Evolutionary conservation across 2,329 filamentous ascomycete genomes (phyloP), one percentile per base, ranked within the genome.

Genomic region (Curvularia eragrostidis): DNA sequence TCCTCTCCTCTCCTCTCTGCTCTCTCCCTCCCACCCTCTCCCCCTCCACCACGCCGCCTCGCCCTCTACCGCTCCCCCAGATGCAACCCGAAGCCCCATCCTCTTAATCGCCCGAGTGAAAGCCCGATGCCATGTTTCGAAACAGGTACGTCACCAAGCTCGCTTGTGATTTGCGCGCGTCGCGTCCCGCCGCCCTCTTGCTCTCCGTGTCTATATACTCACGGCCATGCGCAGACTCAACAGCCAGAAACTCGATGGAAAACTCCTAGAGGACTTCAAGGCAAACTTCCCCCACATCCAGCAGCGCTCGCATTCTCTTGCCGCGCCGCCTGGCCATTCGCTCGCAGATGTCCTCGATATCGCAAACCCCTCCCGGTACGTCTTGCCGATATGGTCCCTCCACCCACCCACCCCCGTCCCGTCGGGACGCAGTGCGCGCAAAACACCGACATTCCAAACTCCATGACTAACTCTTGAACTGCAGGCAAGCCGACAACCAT

Each of bases 221-320:
- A 52, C 46, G 66, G 41, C 42, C 24, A 12, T 28, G 32, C 38
- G 26, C 50, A 91, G 89, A 79, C 91, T 86, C 72, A 92, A 86
- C 77, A 88, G 90, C 54, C 91, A 93, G 78, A 96, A 96, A 81
- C 93, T 93, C 54, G 88, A 87, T 76, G 90, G 93, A 74, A 91
- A 93, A 70, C 84, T 97, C 73, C 88, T 95, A 75, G 88, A 88
- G 78, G 88, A 87, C 76, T 97, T 97, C 80, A 91, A 91, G 76
- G 87, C 91, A 71, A 88, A 87, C 66, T 97, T 96, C 72, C 90
- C 91, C 46, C 87, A 93, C 69, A 82, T 96, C 48, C 66, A 69
- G 13, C 64, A 71, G 65, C 71, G 77, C 44, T 69, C 84, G 52
- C 81, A 83, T 57, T 81, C 81, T 34, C 28, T 75, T 38, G 67